Conservation (phyloP, 495 filamentous ascomycete species). For the Hypoxylon rickii region DNA sequence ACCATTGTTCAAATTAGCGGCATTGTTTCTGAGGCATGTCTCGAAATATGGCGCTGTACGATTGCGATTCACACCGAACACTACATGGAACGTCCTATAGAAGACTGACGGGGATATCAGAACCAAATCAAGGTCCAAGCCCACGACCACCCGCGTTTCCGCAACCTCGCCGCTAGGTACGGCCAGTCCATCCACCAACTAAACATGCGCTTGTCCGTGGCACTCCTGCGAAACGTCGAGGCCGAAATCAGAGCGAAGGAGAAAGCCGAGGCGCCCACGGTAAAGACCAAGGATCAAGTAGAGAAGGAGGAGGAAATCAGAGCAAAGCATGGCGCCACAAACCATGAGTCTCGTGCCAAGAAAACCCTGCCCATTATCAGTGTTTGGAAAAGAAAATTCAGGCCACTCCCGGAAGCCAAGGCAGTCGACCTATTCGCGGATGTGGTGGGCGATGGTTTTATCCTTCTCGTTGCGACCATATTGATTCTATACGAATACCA, state of each 20-base stretch:
- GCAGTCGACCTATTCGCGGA: slow-evolving; percentile 96
- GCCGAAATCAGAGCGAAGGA: slow-evolving; percentile 61
- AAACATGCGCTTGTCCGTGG: slow-evolving; percentile 90
- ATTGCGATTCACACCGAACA: slow-evolving; percentile 1
- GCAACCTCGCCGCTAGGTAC: slow-evolving; percentile 68
- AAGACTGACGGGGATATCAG: slow-evolving; percentile 52
- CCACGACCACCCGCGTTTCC: slow-evolving; percentile 90
- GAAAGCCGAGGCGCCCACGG: slow-evolving; percentile 74
- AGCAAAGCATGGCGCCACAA: slow-evolving; percentile 47
- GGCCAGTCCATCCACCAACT: slow-evolving; percentile 83
- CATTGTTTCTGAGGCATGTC: slow-evolving; percentile 57
- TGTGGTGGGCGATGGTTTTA: slow-evolving; percentile 88
- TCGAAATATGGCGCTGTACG: slow-evolving; percentile 65
- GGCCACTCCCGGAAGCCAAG: slow-evolving; percentile 86
- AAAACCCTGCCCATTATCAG: slow-evolving; percentile 44
- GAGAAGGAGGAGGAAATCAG: slow-evolving; percentile 63
- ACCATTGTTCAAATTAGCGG: slow-evolving; percentile 52
- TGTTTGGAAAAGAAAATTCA: slow-evolving; percentile 57
- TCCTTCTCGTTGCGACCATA: slow-evolving; percentile 77
- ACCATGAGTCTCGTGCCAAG: slow-evolving; percentile 39
- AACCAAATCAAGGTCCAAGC: slow-evolving; percentile 94
- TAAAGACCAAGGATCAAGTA: slow-evolving; percentile 75
- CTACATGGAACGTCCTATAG: neutral
- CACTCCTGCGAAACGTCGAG: slow-evolving; percentile 78
- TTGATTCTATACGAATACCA: slow-evolving; percentile 84